Base-by-base conservation (phyloP, 805 yeast genomes). In the Kuraishia ogatae region DNA sequence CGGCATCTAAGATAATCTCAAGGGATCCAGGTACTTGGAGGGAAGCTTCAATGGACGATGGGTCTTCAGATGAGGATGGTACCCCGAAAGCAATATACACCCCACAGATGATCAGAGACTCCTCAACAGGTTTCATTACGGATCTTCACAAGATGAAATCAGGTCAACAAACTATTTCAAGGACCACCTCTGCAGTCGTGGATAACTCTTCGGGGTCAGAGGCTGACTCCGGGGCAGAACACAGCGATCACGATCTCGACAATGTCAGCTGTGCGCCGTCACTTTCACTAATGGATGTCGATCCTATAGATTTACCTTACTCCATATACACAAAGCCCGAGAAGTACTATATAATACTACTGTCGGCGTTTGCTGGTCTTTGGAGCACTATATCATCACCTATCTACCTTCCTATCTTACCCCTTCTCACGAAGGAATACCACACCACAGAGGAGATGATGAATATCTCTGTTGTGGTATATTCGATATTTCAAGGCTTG, bases 321-420 rank as follows among this genome's bases (percentile, higher is more conserved):
- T 71, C 83, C 0, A 71, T 80, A 21, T 74, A 78, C 53, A 63
- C 69, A 1, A 55, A 60, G 8, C 57, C 56, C 2, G 81, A 78
- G 47, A 74, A 74, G 59, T 61, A 66, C 49, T 50, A 71, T 7
- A 61, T 81, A 17, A 76, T 70, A 11, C 59, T 58, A 6, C 71
- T 64, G 48, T 77, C 71, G 57, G 80, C 72, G 1, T 61, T 71
- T 11, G 69, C 78, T 2, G 84, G 85, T 0, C 71, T 80, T 52
- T 82, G 84, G 76, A 84, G 90, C 3, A 73, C 94, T 0, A 72
- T 87, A 2, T 82, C 92, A 0, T 80, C 85, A 59, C 87, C 96
- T 0, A 87, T 89, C 13, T 90, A 87, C 64, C 85, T 87, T 68
- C 96, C 96, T 0, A 90, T 90, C 0, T 68, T 90, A 19, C 80